These are phyloP conservation scores for Leccinum arenicola DNA, from an alignment of 768 basidiomycete genomes.

Conservation along the genomic window DNA sequence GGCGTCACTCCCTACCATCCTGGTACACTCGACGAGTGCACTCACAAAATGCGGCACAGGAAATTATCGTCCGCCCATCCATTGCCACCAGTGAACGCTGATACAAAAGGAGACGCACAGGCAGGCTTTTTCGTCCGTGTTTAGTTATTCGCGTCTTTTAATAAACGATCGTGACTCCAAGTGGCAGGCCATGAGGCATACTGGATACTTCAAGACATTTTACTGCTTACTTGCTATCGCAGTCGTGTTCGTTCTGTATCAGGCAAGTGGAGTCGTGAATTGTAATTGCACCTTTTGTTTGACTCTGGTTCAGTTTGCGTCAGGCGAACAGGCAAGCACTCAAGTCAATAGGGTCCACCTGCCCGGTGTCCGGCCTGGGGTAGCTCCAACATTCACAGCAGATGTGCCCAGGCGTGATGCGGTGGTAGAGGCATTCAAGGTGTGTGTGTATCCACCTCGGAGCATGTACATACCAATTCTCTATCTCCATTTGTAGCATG, in stretches of 20 bases:
- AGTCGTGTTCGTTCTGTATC: slow-evolving; percentile 15
- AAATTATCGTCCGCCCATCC: slow-evolving; percentile 6
- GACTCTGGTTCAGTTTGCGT: slow-evolving; percentile 17
- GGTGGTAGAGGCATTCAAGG: slow-evolving; percentile 77
- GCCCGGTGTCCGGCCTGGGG: slow-evolving; percentile 19
- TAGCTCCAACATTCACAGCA: slow-evolving; percentile 36
- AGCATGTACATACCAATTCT: not conserved
- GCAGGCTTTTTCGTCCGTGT: not conserved
- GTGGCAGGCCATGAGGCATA: slow-evolving; percentile 3
- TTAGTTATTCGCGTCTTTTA: not conserved
- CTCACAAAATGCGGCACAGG: slow-evolving; percentile 23
- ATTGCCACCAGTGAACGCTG: not conserved
- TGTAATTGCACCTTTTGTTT: not conserved
- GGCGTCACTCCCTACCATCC: not conserved
- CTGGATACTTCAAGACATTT: slow-evolving; percentile 2
- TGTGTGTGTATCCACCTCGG: slow-evolving; percentile 36
- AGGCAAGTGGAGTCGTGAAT: slow-evolving; percentile 12
- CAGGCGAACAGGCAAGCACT: slow-evolving; percentile 2
- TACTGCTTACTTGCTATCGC: slow-evolving; percentile 10
- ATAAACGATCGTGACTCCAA: not conserved
- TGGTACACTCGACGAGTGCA: not conserved
- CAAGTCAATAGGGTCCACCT: slow-evolving; percentile 7
- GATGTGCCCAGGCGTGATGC: slow-evolving; percentile 67
- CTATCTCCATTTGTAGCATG: slow-evolving; percentile 52
- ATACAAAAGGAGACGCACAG: slow-evolving; percentile 2